Conservation (phyloP, 192 early-diverging fungal genomes). For the Phlyctochytrium planicorne region DNA sequence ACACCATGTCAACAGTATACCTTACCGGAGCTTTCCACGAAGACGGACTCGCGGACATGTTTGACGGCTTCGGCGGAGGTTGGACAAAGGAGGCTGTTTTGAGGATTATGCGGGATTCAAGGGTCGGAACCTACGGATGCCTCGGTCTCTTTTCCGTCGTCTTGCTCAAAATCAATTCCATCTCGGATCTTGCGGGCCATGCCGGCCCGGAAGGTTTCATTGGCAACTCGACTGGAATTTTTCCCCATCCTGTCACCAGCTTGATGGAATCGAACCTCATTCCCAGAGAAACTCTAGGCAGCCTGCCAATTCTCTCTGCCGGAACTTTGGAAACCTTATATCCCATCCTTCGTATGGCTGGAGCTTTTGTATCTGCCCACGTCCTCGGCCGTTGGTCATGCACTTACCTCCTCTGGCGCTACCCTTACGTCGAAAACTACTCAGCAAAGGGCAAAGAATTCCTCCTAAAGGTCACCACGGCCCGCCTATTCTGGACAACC, state of each 20-base stretch:
- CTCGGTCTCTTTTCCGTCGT: conserved; percentile 21
- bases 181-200: conserved; percentile 6
- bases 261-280: not conserved
- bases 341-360: conserved; percentile 11
- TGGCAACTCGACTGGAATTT: not conserved
- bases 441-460: conserved; percentile 36
- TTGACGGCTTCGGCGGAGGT: conserved; percentile 34
- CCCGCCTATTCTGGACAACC: conserved; percentile 21
- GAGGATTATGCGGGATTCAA: conserved; percentile 29
- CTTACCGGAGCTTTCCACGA: conserved; percentile 35
- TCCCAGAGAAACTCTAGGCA: not conserved
- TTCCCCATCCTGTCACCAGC: not conserved
- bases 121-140: conserved; percentile 23
- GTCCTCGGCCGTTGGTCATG: conserved; percentile 31
- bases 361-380: conserved; percentile 20
- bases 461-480: conserved; percentile 20
- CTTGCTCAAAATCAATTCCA: conserved; percentile 9
- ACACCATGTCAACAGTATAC: conserved; percentile 24
- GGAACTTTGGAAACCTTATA: no score
- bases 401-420: conserved; percentile 28
- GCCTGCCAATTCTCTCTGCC: not conserved
- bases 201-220: not conserved
- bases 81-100: conserved; percentile 24
- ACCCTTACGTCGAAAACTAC: conserved; percentile 34
- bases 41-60: conserved; percentile 35